Evolutionary conservation across 371 early-diverging fungal species (phyloP).

Genomic region (Synchytrium microbalum): DNA sequence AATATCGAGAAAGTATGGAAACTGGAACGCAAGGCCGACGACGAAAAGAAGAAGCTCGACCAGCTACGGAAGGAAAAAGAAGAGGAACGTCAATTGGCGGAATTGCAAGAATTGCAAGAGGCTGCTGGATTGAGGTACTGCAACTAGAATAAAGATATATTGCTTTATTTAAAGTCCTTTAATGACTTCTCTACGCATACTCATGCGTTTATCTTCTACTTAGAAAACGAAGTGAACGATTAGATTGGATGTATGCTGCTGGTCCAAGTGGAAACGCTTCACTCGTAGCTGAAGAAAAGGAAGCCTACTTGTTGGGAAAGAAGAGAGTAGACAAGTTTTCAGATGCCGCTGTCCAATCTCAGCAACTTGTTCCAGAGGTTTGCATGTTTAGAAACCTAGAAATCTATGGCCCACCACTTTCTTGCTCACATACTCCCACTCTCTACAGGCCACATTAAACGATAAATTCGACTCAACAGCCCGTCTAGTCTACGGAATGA

Average conservation of each 20-base stretch:
- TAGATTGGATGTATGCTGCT: constrained; percentile 95
- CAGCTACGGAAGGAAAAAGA: constrained; percentile 85
- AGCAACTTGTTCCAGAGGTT: constrained; percentile 15
- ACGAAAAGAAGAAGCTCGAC: constrained; percentile 77
- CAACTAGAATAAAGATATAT: background rate
- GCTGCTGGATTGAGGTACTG: constrained; percentile 47
- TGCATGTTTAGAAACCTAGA: constrained; percentile 2
- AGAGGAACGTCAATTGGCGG: constrained; percentile 82
- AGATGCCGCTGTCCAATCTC: constrained; percentile 19
- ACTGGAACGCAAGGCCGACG: constrained; percentile 71
- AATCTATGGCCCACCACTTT: background rate
- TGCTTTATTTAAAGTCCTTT: constrained; percentile 34
- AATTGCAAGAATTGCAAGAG: constrained; percentile 75
- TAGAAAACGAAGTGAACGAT: constrained; percentile 61
- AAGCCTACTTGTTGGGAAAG: constrained; percentile 86
- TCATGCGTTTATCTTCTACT: background rate
- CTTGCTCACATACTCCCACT: no score
- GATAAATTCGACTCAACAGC: background rate
- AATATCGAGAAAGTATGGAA: constrained; percentile 91
- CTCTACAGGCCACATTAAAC: background rate
- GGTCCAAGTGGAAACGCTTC: constrained; percentile 41
- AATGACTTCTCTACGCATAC: background rate
- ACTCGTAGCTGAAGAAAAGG: constrained; percentile 56
- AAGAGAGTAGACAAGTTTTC: constrained; percentile 63
- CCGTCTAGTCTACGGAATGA: constrained; percentile 34